A percentile compares a stretch with the other conserved stretches of the same genome.
Evolutionary conservation across 148 eudicot species (phyloP).

Genomic region (Polygonum aviculare): DNA sequence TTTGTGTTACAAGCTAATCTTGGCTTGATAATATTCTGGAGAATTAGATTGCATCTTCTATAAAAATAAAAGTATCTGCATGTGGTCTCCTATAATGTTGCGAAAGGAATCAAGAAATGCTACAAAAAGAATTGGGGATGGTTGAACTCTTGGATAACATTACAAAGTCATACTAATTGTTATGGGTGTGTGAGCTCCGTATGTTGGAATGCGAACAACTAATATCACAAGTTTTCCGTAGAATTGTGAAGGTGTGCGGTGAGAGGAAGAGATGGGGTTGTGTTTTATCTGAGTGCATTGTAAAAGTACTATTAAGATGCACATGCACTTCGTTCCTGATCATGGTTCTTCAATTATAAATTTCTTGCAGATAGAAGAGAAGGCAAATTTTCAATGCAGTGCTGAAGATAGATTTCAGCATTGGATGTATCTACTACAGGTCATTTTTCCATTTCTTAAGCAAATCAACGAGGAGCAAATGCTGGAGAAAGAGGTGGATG

Average conservation of each 20-base stretch:
- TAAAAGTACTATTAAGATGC: neutral
- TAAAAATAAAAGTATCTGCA: neutral
- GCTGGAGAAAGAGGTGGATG: slow-evolving; percentile 29
- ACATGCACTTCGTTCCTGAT: neutral
- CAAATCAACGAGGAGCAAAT: slow-evolving; percentile 27
- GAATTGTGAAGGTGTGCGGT: neutral
- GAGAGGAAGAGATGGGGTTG: neutral
- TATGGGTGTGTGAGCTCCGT: neutral
- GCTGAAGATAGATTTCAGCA: slow-evolving; percentile 14
- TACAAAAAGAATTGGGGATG: neutral
- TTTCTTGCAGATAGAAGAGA: slow-evolving; percentile 3
- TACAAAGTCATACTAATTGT: neutral
- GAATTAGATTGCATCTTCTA: neutral
- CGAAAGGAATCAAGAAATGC: neutral
- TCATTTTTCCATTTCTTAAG: slow-evolving; percentile 27
- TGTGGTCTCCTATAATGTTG: neutral
- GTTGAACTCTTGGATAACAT: neutral
- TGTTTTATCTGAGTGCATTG: neutral
- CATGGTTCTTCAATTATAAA: neutral
- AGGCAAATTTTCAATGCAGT: neutral
- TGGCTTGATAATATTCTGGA: neutral
- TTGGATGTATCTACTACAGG: slow-evolving; percentile 21
- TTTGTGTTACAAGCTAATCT: neutral
- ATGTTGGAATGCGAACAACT: neutral
- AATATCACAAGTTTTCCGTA: too few relatives aligned